Evolutionary conservation across 2,329 filamentous ascomycete species (phyloP), one percentile per base, ranked within the genome.

Genomic region (Penicillium occitanis): DNA sequence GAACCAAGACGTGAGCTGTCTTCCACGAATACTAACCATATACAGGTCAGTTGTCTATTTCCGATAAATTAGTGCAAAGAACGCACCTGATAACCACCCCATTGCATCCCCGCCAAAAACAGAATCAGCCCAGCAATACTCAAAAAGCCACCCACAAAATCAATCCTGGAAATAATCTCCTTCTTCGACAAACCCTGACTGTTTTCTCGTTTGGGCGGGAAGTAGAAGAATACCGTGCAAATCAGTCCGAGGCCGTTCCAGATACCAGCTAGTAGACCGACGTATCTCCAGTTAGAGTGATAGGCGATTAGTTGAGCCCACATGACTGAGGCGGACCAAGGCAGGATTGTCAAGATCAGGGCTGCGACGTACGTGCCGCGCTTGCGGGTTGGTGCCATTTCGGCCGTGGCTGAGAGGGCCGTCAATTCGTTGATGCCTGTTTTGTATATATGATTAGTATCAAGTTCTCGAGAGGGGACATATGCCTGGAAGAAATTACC

Each of bases 391-490:
- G 89, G 89, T 0, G 87, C 89, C 67, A 91, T 82, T 73, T 91
- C 89, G 1, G 87, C 87, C 1, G 88, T 89, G 40, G 84, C 89
- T 33, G 89, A 88, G 8, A 91, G 79, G 4, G 89, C 88, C 5
- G 87, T 91, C 40, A 91, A 79, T 74, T 91, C 88, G 69, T 88
- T 88, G 67, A 91, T 84, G 14, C 89, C 89, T 11, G 50, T 62
- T 59, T 13, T 1, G 8, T 30, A 10, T 42, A 4, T 1, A 53
- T 25, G n/a, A 8, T 64, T 30, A 60, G 22, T 46, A 30, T 57
- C 1, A 25, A 11, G 5, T 40, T 14, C n/a, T 14, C n/a, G 7
- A 35, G 28, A 19, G 10, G 8, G 22, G 22, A 8, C 13, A 11
- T 42, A 60, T 35, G n/a, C 2, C 2, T 4, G 2, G 28, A 28